Evolutionary conservation across 2,329 filamentous ascomycete genomes (phyloP).

Genomic region (Xylogone sp.): DNA sequence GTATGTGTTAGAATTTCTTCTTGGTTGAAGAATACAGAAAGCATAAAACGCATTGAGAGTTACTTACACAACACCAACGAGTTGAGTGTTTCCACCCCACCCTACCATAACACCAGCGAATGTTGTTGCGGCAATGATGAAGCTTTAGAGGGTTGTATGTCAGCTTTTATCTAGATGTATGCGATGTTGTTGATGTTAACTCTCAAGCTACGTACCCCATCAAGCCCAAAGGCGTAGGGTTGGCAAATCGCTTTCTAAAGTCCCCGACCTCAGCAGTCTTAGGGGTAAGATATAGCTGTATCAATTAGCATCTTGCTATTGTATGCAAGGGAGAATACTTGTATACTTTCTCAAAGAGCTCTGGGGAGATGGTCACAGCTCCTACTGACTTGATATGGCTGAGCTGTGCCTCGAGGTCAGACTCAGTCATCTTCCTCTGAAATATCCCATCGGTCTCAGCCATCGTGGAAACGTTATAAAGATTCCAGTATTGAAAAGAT

Average conservation of each 20-base stretch:
- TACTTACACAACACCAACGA: slow-evolving; percentile 17
- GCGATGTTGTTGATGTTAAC: background rate
- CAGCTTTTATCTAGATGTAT: background rate
- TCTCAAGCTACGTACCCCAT: slow-evolving; percentile 16
- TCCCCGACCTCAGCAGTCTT: slow-evolving; percentile 14
- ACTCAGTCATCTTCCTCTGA: background rate
- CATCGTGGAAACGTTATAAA: background rate
- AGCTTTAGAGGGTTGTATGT: slow-evolving; percentile 16
- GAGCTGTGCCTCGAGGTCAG: slow-evolving; percentile 2
- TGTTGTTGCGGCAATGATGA: slow-evolving; percentile 32
- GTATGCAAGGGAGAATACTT: background rate
- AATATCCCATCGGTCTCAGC: background rate
- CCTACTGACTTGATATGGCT: slow-evolving; percentile 11
- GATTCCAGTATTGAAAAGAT: background rate
- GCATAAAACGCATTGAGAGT: background rate
- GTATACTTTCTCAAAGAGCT: slow-evolving; percentile 19
- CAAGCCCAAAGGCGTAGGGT: slow-evolving; percentile 19
- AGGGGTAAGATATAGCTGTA: slow-evolving; percentile 17
- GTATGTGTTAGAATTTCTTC: background rate
- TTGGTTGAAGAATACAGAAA: background rate
- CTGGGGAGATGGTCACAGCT: slow-evolving; percentile 19
- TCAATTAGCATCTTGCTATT: background rate
- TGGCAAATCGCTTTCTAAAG: slow-evolving; percentile 18
- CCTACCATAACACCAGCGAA: slow-evolving; percentile 17
- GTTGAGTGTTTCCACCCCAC: slow-evolving; percentile 18